These are phyloP conservation scores for Theobroma grandiflorum DNA, from an alignment of 441 rosid species.

Conservation along the genomic window DNA sequence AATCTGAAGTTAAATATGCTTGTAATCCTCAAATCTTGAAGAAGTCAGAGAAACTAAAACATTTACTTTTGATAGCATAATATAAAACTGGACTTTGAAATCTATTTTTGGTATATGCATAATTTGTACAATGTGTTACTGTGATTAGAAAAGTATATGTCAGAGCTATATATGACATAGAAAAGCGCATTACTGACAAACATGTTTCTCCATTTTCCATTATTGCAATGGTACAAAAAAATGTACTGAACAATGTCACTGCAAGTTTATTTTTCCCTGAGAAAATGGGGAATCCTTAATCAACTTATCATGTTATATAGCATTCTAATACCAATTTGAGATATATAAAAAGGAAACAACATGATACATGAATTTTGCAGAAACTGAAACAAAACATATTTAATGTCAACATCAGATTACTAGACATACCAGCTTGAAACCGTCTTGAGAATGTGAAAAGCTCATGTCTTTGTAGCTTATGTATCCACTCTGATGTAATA, in stretches of 20 bases:
- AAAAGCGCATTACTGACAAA: not conserved
- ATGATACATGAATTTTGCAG: not conserved
- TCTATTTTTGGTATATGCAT: not conserved
- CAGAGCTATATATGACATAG: not conserved
- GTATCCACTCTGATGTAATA: conserved; percentile 51
- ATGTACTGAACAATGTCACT: not conserved
- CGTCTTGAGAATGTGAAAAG: conserved; percentile 43
- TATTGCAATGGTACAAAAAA: not conserved
- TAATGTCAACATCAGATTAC: conserved; percentile 7
- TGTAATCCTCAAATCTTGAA: not conserved
- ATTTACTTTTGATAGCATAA: not conserved
- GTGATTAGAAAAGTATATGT: not conserved
- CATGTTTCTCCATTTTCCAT: not conserved
- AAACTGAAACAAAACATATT: not conserved
- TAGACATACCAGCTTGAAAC: conserved; percentile 60
- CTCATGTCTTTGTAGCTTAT: conserved; percentile 47
- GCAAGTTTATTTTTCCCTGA: not conserved
- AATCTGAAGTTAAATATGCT: not conserved
- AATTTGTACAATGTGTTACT: not conserved
- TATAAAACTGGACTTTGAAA: not conserved
- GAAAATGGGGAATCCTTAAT: not conserved
- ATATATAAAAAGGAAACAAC: not conserved
- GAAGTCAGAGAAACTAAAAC: not conserved
- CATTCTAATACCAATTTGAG: not conserved
- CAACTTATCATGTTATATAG: not conserved